Evolutionary conservation across 2,329 filamentous ascomycete genomes (phyloP).

Genomic region (Stromatinia cepivora): DNA sequence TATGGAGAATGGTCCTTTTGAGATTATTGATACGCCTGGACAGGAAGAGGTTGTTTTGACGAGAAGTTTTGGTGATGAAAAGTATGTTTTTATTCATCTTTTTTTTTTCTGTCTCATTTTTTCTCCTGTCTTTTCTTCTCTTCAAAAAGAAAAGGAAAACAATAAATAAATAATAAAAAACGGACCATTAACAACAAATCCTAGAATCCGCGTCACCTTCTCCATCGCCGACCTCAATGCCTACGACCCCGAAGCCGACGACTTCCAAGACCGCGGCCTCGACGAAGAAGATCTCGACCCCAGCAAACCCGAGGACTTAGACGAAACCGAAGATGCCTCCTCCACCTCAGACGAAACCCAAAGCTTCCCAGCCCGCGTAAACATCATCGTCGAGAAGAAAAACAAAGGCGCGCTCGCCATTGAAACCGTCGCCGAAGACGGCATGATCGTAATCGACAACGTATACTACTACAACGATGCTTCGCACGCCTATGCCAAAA

Average conservation of each 20-base stretch:
- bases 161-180: background rate
- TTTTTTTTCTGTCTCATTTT: background rate
- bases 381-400: slow-evolving; percentile 85
- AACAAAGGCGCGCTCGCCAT: slow-evolving; percentile 83
- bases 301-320: slow-evolving; percentile 54
- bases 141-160: slow-evolving; percentile 31
- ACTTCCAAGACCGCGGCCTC: slow-evolving; percentile 53
- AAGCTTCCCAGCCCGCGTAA: slow-evolving; percentile 77
- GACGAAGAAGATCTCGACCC: slow-evolving; percentile 51
- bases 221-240: slow-evolving; percentile 79
- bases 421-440: slow-evolving; percentile 83
- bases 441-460: slow-evolving; percentile 84
- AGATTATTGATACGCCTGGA: slow-evolving; percentile 78
- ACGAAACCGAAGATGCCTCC: slow-evolving; percentile 52
- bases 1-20: slow-evolving; percentile 79
- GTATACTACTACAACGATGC: slow-evolving; percentile 83
- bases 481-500: slow-evolving; percentile 72
- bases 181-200: background rate
- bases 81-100: slow-evolving; percentile 53
- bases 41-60: slow-evolving; percentile 85
- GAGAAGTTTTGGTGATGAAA: slow-evolving; percentile 83
- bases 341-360: slow-evolving; percentile 53
- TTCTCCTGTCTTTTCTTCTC: slow-evolving; percentile 37
- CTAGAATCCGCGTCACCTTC: slow-evolving; percentile 76
- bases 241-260: slow-evolving; percentile 58